Evolutionary conservation across 805 yeast species (phyloP).

Genomic region (Komagataella kurtzmanii): DNA sequence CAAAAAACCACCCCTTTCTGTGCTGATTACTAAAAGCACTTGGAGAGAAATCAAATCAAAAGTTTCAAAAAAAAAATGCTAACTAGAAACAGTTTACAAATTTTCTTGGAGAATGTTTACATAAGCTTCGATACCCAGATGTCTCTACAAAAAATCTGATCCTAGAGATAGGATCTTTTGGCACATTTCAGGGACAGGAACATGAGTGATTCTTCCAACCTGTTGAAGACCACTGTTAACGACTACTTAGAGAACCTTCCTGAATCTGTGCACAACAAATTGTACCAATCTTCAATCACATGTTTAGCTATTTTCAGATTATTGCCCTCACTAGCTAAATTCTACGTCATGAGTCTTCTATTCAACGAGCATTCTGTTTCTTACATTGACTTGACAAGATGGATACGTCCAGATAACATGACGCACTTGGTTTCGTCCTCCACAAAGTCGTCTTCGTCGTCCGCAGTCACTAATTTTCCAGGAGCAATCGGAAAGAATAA

Average conservation of each 20-base stretch:
- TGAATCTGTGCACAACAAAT: conserved; percentile 66
- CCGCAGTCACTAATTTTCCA: conserved; percentile 12
- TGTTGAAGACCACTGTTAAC: conserved; percentile 63
- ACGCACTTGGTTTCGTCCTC: conserved; percentile 9
- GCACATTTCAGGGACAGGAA: neutral
- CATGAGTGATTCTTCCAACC: conserved; percentile 2
- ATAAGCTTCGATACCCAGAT: neutral
- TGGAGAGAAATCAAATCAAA: neutral
- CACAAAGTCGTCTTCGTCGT: conserved; percentile 11
- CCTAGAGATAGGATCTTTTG: neutral
- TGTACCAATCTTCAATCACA: conserved; percentile 85
- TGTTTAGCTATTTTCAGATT: conserved; percentile 87
- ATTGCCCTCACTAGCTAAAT: conserved; percentile 80
- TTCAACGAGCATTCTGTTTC: conserved; percentile 68
- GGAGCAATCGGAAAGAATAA: conserved; percentile 9
- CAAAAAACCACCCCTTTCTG: neutral
- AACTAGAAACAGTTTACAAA: too few relatives aligned
- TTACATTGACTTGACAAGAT: conserved; percentile 51
- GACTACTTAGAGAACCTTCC: conserved; percentile 87
- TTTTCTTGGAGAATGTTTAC: neutral
- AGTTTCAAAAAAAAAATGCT: neutral
- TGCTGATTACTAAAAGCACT: neutral
- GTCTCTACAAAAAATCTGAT: neutral
- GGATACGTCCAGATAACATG: conserved; percentile 35
- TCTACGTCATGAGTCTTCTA: conserved; percentile 75